These are phyloP conservation scores for Talaromyces funiculosus DNA, from an alignment of 2,329 filamentous ascomycete species.

Conservation along the genomic window DNA sequence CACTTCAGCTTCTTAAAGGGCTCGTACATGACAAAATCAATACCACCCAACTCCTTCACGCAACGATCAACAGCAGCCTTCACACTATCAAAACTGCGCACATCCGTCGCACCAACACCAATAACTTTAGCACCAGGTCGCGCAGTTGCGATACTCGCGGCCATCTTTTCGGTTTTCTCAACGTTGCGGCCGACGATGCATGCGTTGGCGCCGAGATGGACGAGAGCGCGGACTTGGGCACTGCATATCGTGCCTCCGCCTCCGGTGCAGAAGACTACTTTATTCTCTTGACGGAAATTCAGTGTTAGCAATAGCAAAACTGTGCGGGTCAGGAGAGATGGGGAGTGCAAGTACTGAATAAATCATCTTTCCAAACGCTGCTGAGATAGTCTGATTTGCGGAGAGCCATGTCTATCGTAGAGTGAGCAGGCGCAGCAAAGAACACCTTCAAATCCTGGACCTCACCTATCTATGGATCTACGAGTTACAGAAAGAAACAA, in stretches of 20 bases:
- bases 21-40: slow-evolving; percentile 84
- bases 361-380: slow-evolving; percentile 76
- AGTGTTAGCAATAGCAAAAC: neutral
- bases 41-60: slow-evolving; percentile 72
- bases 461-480: neutral
- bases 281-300: slow-evolving; percentile 55
- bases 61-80: slow-evolving; percentile 72
- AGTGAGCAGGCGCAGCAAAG: neutral
- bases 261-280: slow-evolving; percentile 91
- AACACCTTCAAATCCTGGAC: neutral
- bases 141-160: slow-evolving; percentile 74
- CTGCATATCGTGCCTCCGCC: slow-evolving; percentile 92
- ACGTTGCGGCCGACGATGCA: slow-evolving; percentile 89
- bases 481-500: neutral
- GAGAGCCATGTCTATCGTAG: slow-evolving; percentile 52
- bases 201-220: slow-evolving; percentile 85
- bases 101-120: slow-evolving; percentile 69
- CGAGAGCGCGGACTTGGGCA: slow-evolving; percentile 84
- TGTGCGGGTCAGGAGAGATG: neutral
- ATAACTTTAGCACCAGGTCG: slow-evolving; percentile 76
- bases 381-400: slow-evolving; percentile 72
- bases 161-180: slow-evolving; percentile 77
- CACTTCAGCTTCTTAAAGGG: neutral
- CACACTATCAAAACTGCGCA: slow-evolving; percentile 65
- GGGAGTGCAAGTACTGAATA: slow-evolving; percentile 65